Conservation (phyloP, 306 rosid genomes). For the Trifolium repens region DNA sequence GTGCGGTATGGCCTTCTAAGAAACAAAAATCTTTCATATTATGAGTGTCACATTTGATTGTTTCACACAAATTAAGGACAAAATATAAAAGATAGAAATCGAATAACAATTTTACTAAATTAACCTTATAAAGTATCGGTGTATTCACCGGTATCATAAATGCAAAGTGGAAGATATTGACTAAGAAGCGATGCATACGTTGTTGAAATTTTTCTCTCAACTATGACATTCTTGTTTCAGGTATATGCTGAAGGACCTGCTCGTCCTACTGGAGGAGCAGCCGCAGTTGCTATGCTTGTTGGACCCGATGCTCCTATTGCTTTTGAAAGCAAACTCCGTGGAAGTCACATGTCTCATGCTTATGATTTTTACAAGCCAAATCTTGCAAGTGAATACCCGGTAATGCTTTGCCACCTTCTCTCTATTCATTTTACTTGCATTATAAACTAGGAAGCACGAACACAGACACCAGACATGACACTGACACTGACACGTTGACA, state of each 20-base stretch:
- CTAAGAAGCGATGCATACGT: background rate
- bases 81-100: no score
- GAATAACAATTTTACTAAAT: no score
- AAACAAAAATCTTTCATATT: no score
- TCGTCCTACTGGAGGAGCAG: constrained; percentile 96
- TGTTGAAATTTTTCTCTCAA: background rate
- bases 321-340: constrained; percentile 84
- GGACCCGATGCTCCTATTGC: constrained; percentile 87
- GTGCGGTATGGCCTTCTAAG: constrained; percentile 66
- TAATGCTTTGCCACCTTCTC: constrained; percentile 43
- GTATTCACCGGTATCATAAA: no score
- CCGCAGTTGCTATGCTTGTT: constrained; percentile 81
- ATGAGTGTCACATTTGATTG: no score
- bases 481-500: no score
- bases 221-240: constrained; percentile 48
- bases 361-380: constrained; percentile 91
- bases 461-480: no score
- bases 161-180: no score
- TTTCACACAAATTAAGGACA: no score
- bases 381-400: constrained; percentile 90
- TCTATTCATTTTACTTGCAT: background rate
- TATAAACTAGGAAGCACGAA: background rate
- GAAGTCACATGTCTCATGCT: constrained; percentile 81
- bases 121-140: no score
- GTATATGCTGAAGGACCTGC: constrained; percentile 94